Percentiles rank a stretch among this genome's conserved stretches.
These are phyloP conservation scores for Claviceps humidiphila DNA, from an alignment of 2,329 filamentous ascomycete species.

Conservation along the genomic window DNA sequence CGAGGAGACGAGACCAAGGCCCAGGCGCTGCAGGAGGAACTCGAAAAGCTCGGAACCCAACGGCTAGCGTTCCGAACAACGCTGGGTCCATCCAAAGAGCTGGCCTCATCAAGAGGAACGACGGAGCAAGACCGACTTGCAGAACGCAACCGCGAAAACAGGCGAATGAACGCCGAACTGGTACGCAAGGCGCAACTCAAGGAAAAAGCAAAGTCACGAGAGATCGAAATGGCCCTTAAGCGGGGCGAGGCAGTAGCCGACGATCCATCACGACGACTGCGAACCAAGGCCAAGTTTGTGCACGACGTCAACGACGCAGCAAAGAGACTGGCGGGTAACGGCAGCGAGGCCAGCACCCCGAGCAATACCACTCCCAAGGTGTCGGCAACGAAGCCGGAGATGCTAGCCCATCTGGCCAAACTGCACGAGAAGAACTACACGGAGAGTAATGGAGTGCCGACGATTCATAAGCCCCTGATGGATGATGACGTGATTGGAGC, in stretches of 20 bases:
- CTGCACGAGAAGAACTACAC: constrained; percentile 37
- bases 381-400: constrained; percentile 26
- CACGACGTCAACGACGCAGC: constrained; percentile 43
- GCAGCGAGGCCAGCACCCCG: constrained; percentile 37
- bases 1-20: constrained; percentile 47
- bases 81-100: constrained; percentile 40
- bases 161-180: constrained; percentile 71
- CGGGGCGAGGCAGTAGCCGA: constrained; percentile 48
- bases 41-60: constrained; percentile 50
- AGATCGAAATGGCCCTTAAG: constrained; percentile 46
- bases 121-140: constrained; percentile 72
- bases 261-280: constrained; percentile 48
- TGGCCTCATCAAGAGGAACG: constrained; percentile 31
- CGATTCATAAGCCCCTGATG: constrained; percentile 66
- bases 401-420: constrained; percentile 40
- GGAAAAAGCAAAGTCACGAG: constrained; percentile 54
- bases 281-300: constrained; percentile 54
- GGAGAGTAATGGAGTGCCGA: constrained; percentile 48
- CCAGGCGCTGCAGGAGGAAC: constrained; percentile 42
- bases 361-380: constrained; percentile 39
- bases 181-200: constrained; percentile 83
- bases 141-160: constrained; percentile 72
- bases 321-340: constrained; percentile 33
- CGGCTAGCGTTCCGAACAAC: constrained; percentile 63
- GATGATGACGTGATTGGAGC: constrained; percentile 88